Conservation (phyloP, 2,329 filamentous ascomycete genomes). For the Colletotrichum magnum region DNA sequence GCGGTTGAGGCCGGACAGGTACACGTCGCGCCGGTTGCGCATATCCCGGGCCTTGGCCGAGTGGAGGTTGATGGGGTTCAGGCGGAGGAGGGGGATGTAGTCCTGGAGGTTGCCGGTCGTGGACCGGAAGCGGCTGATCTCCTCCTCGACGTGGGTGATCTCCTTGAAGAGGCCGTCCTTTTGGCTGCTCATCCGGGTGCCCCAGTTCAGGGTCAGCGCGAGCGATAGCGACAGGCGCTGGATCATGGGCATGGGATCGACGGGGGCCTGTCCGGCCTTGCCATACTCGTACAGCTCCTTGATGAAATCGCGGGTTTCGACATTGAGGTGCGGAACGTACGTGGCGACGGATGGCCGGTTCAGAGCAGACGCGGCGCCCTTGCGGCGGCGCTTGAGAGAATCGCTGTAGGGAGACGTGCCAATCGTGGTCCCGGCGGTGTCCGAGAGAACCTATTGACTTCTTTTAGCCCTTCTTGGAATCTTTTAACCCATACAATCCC, state of each 20-base stretch:
- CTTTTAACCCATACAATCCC: not conserved
- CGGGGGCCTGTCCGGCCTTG: slow-evolving; percentile 63
- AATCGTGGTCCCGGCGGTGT: slow-evolving; percentile 77
- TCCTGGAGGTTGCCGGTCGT: slow-evolving; percentile 74
- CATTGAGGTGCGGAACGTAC: slow-evolving; percentile 73
- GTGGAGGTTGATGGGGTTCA: slow-evolving; percentile 74
- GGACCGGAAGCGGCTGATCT: slow-evolving; percentile 70
- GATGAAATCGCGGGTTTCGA: slow-evolving; percentile 75
- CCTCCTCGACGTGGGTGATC: slow-evolving; percentile 74
- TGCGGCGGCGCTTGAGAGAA: slow-evolving; percentile 73
- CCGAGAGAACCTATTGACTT: slow-evolving; percentile 68
- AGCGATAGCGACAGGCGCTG: slow-evolving; percentile 75
- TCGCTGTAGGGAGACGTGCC: slow-evolving; percentile 78
- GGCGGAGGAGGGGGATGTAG: slow-evolving; percentile 70
- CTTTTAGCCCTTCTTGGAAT: not conserved
- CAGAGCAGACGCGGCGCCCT: slow-evolving; percentile 75
- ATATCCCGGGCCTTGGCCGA: slow-evolving; percentile 72
- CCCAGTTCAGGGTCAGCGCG: slow-evolving; percentile 76
- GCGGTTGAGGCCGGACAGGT: slow-evolving; percentile 69
- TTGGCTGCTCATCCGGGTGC: slow-evolving; percentile 70
- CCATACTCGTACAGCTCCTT: slow-evolving; percentile 73
- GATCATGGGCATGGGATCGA: slow-evolving; percentile 78
- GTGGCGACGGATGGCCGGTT: slow-evolving; percentile 75
- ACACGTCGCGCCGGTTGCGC: slow-evolving; percentile 71
- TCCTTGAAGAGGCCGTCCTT: slow-evolving; percentile 71